Evolutionary conservation across 805 yeast species (phyloP).

Genomic region (Yarrowia divulgata): DNA sequence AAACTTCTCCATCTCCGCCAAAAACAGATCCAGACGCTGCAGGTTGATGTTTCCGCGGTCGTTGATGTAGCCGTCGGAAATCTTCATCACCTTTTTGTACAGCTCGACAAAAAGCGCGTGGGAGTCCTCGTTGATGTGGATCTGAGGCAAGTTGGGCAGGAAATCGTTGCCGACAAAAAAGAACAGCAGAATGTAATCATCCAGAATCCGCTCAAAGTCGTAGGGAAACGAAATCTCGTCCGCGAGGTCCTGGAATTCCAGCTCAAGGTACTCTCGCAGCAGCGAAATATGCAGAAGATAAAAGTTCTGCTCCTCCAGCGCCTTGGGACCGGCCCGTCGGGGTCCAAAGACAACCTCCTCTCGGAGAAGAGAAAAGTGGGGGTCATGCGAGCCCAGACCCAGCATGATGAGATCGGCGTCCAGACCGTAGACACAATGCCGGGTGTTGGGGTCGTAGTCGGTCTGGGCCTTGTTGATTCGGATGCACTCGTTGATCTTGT

Average conservation of each 20-base stretch:
- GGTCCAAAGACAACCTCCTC: slow-evolving; percentile 92
- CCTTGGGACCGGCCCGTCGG: slow-evolving; percentile 50
- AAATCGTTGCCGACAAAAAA: slow-evolving; percentile 98
- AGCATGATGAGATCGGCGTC: slow-evolving; percentile 96
- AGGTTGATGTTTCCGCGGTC: slow-evolving; percentile 83
- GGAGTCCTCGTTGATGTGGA: slow-evolving; percentile 93
- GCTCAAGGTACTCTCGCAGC: slow-evolving; percentile 86
- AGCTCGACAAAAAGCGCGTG: slow-evolving; percentile 90
- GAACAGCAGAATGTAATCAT: slow-evolving; percentile 90
- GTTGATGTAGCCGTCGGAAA: slow-evolving; percentile 82
- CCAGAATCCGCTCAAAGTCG: slow-evolving; percentile 86
- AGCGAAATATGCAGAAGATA: slow-evolving; percentile 83
- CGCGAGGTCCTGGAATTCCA: slow-evolving; percentile 79
- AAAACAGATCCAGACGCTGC: slow-evolving; percentile 73
- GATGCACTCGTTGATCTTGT: slow-evolving; percentile 92
- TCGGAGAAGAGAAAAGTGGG: slow-evolving; percentile 92
- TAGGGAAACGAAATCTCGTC: slow-evolving; percentile 68
- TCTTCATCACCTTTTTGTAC: slow-evolving; percentile 78
- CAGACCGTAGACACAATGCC: slow-evolving; percentile 94
- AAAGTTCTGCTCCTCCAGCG: slow-evolving; percentile 78
- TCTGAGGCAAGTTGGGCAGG: slow-evolving; percentile 93
- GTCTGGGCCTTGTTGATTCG: slow-evolving; percentile 78
- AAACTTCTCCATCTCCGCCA: slow-evolving; percentile 75
- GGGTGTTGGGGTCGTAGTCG: slow-evolving; percentile 75
- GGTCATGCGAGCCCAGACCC: slow-evolving; percentile 90